phyloP scores from a whole-genome alignment of 1,284 basidiomycete species.

The Ustilago tritici region DNA sequence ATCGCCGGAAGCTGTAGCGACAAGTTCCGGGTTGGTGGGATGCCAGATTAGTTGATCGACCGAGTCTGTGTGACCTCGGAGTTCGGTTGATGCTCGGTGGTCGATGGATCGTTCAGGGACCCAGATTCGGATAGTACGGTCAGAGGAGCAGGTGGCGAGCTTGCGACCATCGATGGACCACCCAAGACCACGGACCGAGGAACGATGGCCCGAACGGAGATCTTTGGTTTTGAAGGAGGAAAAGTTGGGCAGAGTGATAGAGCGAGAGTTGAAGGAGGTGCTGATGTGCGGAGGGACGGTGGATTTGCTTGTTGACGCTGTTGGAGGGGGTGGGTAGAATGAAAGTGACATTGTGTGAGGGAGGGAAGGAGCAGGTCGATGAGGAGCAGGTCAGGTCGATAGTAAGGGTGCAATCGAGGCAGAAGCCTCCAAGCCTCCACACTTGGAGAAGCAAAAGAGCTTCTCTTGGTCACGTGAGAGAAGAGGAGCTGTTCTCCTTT shows the following conservation, averaged over 20 bases:
- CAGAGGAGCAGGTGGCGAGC: constrained; percentile 57
- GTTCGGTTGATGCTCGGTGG: constrained; percentile 58
- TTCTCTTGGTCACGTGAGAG: constrained; percentile 7
- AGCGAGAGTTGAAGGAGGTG: constrained; percentile 21
- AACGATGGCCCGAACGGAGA: constrained; percentile 45
- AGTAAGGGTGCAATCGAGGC: constrained; percentile 15
- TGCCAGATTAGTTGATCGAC: constrained; percentile 64
- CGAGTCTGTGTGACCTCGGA: constrained; percentile 58
- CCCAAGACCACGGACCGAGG: constrained; percentile 53
- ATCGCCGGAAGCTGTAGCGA: constrained; percentile 60
- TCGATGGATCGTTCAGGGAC: constrained; percentile 60
- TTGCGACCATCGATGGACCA: constrained; percentile 62
- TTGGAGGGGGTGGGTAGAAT: constrained; percentile 16
- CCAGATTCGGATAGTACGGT: constrained; percentile 58
- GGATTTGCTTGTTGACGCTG: neutral
- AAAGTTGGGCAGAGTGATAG: constrained; percentile 28
- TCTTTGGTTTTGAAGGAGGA: constrained; percentile 33
- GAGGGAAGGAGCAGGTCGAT: neutral
- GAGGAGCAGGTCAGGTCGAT: neutral
- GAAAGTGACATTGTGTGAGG: constrained; percentile 25
- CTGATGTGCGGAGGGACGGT: neutral
- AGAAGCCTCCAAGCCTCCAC: constrained; percentile 18
- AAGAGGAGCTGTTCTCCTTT: neutral
- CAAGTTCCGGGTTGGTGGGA: constrained; percentile 56
- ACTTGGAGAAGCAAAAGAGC: neutral